Evolutionary conservation across 768 basidiomycete genomes (phyloP), one percentile per base, ranked within the genome.

Genomic region (Crepidotus variabilis): DNA sequence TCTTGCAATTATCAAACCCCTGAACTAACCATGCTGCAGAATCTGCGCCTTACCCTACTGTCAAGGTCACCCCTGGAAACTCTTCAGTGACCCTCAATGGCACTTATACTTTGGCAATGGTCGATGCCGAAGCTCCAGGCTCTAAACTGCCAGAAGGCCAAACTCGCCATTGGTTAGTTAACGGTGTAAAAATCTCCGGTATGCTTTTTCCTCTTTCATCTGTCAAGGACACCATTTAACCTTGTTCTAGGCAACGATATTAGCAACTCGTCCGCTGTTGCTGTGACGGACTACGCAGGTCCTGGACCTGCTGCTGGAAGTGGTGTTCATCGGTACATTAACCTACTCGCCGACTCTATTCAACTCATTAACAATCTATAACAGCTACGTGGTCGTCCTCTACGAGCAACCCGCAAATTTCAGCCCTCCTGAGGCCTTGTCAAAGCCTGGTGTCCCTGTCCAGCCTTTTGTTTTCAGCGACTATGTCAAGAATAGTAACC

Each of bases 101-200:
- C 11, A 78, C 70, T 43, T 90, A 78, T 71, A 90, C 90, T 22
- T 66, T 92, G 34, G 75, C 81, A 51, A 88, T 94, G 88, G 79
- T 84, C 28, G 91, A 94, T 63, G 87, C 88, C 11, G 84, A 83
- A 57, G 65, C 80, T 21, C 85, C 86, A 35, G 89, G 90, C 36
- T 72, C 80, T 49, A 77, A 86, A 60, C 72, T 83, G 53, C 69
- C 77, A 35, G 70, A 73, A 8, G 85, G 83, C 18, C 83, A 85
- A 60, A 90, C 83, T 50, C 80, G 88, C 53, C 92, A 92, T 73
- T 93, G 90, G 90, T 81, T 93, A 49, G 82, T 85, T 58, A 90
- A 92, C 67, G 75, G 78, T 21, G 88, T 81, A 16, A 75, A 74
- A 2, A 56, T 87, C 39, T 61, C 67, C 21, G 72, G 84, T 83